These are phyloP conservation scores for Dactylella cylindrospora DNA, from an alignment of 2,329 filamentous ascomycete genomes.

Conservation along the genomic window DNA sequence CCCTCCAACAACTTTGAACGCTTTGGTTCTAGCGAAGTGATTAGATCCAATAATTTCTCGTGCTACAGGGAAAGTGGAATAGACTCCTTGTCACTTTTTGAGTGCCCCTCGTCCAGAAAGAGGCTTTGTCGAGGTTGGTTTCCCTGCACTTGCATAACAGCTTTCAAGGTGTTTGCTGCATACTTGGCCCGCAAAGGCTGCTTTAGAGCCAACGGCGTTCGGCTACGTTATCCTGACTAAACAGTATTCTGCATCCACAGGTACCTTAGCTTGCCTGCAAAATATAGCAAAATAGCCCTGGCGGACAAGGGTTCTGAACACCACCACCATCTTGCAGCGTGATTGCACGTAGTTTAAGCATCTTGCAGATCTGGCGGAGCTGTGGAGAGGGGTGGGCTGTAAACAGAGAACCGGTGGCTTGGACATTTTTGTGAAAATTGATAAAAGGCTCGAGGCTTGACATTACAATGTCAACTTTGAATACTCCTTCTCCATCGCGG, in stretches of 20 bases:
- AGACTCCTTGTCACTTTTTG: slow-evolving; percentile 7
- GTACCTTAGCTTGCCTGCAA: slow-evolving; percentile 7
- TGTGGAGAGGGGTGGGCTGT: slow-evolving; percentile 22
- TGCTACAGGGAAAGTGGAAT: slow-evolving; percentile 11
- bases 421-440: slow-evolving; percentile 32
- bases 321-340: too few relatives aligned
- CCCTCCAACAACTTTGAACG: slow-evolving; percentile 23
- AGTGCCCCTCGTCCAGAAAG: too few relatives aligned
- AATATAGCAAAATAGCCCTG: slow-evolving; percentile 19
- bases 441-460: slow-evolving; percentile 37
- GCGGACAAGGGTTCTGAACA: slow-evolving; percentile 17
- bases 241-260: slow-evolving; percentile 8
- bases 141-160: slow-evolving; percentile 1
- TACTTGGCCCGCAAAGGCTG: slow-evolving; percentile 14
- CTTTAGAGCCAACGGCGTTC: slow-evolving; percentile 23
- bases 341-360: slow-evolving; percentile 22
- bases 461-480: slow-evolving; percentile 23
- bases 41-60: slow-evolving; percentile 25
- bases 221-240: slow-evolving; percentile 31
- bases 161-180: slow-evolving; percentile 10
- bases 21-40: slow-evolving; percentile 11
- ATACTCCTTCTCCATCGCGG: slow-evolving; percentile 32
- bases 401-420: slow-evolving; percentile 20
- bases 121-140: too few relatives aligned
- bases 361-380: slow-evolving; percentile 34